Evolutionary conservation across 345 rosid genomes (phyloP).

Genomic region (Cardamine occulta): DNA sequence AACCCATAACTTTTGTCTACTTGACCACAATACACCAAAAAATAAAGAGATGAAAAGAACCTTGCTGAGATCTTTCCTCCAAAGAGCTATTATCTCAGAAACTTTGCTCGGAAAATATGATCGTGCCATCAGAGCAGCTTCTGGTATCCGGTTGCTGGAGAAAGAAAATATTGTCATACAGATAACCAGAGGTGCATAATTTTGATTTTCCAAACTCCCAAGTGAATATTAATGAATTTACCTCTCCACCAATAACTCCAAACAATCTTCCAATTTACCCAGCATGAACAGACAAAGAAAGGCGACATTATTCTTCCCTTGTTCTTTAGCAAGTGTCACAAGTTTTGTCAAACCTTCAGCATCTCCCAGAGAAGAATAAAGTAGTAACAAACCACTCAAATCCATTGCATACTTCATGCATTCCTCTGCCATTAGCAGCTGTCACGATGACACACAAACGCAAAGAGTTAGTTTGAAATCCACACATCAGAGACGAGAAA

Average conservation of each 20-base stretch:
- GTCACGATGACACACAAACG: constrained; percentile 42
- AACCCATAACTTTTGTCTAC: constrained; percentile 9
- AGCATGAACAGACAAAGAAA: constrained; percentile 89
- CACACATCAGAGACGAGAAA: not conserved
- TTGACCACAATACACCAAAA: constrained; percentile 7
- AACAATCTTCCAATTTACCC: constrained; percentile 96
- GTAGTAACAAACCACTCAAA: constrained; percentile 93
- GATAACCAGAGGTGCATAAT: constrained; percentile 14
- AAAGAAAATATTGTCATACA: constrained; percentile 36
- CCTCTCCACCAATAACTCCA: constrained; percentile 94
- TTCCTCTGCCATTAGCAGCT: constrained; percentile 98
- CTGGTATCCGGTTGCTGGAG: constrained; percentile 97
- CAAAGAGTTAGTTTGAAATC: constrained; percentile 23
- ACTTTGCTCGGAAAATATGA: constrained; percentile 99
- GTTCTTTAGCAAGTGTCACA: constrained; percentile 85
- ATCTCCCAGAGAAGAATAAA: constrained; percentile 96
- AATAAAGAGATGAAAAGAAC: constrained; percentile 45
- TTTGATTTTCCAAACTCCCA: constrained; percentile 10
- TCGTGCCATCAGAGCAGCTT: constrained; percentile 99
- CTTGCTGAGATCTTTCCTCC: constrained; percentile 98
- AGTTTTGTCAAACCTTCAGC: constrained; percentile 88
- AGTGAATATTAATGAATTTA: constrained; percentile 43
- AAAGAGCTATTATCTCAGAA: constrained; percentile 87
- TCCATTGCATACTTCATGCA: constrained; percentile 93
- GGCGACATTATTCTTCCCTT: constrained; percentile 98